Base-by-base conservation (phyloP, 306 rosid genomes). In the Quillaja saponaria region DNA sequence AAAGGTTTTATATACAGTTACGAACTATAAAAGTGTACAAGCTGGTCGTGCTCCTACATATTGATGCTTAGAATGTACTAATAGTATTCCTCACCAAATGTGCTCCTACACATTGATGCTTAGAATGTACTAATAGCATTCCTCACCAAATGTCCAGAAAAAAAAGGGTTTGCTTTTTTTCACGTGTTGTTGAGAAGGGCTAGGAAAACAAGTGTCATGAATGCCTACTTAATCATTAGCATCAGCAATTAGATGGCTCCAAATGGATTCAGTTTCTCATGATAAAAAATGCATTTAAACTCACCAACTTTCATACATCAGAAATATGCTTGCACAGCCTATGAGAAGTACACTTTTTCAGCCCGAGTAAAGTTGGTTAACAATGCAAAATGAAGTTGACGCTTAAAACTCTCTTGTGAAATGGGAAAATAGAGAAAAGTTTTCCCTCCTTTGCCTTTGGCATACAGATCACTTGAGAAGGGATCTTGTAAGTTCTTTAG, bases 401-500 rank as follows among this genome's bases (percentile, higher is more conserved):
- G 67, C 57, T 67, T 53, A 60, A 74, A 65, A 37, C 39, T 48
- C 45, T 34, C 13, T 17, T 17, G 4, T 2, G 52, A 28, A 68
- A 44, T 58, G 58, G 37, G 41, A 52, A 42, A 60, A 31, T 8
- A 54, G 63, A 15, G 38, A 47, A 45, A 48, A 76, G 61, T 49
- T 5, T 52, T 33, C 63, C 71, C 58, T 50, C 81, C 69, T 13
- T 55, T 68, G 75, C 37, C 44, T 41, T 54, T 35, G 51, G 25
- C 63, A 61, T 13, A 58, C 47, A 18, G 20, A 67, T 92, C 81
- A 92, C 68, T 86, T 92, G 18, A 92, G 96, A 51, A 92, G 95
- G 19, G 96, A 86, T 69, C 96, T 86, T 31, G 99, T 72, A 71
- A 92, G 74, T 62, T 89, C 96, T 13, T 96, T 88, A 3, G 96